Evolutionary conservation across 192 early-diverging fungal genomes (phyloP).

Genomic region (Thoreauomyces humboldtii): DNA sequence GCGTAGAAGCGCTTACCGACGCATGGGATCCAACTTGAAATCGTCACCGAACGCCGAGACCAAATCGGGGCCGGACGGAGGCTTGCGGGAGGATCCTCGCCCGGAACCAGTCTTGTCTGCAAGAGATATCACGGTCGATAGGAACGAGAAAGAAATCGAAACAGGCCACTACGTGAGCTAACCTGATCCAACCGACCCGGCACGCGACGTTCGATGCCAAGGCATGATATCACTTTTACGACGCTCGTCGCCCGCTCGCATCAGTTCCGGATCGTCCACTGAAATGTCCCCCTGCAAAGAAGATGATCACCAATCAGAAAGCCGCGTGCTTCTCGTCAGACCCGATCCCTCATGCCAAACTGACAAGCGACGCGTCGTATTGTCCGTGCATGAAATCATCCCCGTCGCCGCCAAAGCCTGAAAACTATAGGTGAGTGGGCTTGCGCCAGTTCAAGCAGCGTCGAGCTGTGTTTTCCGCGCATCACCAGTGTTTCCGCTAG

Average conservation of each 20-base stretch:
- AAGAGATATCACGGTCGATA: background rate
- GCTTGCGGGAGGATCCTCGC: slow-evolving; percentile 1
- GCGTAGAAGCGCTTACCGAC: background rate
- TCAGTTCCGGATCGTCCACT: slow-evolving; percentile 11
- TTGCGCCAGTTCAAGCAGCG: background rate
- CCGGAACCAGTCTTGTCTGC: background rate
- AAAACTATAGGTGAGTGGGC: background rate
- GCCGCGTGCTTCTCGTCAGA: too few species aligned
- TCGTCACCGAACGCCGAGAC: slow-evolving; percentile 3
- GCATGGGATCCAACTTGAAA: slow-evolving; percentile 1
- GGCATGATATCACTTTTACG: slow-evolving; percentile 31
- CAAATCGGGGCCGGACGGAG: background rate
- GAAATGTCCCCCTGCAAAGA: background rate
- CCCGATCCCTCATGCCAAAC: too few species aligned
- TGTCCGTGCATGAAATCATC: background rate
- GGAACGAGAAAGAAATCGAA: background rate
- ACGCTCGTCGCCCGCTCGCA: slow-evolving; percentile 20
- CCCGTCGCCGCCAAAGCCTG: background rate
- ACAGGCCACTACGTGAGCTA: background rate
- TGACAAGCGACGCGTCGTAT: background rate
- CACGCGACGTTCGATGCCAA: slow-evolving; percentile 20
- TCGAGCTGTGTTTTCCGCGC: too few species aligned
- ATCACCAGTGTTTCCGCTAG: too few species aligned
- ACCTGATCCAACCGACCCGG: slow-evolving; percentile 26
- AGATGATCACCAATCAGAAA: too few species aligned